Conservation (phyloP, 805 yeast species). For the Saccharomycopsis javanensis region DNA sequence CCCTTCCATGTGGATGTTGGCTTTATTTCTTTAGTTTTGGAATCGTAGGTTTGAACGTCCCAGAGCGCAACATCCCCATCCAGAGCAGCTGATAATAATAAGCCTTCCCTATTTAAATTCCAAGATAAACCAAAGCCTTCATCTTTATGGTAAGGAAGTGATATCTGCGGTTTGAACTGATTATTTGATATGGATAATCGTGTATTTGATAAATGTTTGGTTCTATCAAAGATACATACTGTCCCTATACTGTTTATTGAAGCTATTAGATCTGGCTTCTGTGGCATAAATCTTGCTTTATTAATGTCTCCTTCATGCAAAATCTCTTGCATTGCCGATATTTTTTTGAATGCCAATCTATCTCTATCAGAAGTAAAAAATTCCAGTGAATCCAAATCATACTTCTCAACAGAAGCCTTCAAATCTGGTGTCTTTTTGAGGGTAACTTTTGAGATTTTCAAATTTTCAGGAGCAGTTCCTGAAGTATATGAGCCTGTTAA, state of each 20-base stretch:
- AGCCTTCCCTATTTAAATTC: constrained; percentile 57
- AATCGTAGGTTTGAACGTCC: constrained; percentile 45
- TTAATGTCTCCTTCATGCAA: constrained; percentile 66
- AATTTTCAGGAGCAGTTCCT: constrained; percentile 20
- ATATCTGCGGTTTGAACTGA: constrained; percentile 40
- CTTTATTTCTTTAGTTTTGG: constrained; percentile 9
- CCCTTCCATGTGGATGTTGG: constrained; percentile 21
- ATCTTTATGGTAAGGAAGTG: constrained; percentile 32
- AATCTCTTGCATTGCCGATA: constrained; percentile 39
- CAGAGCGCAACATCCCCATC: constrained; percentile 57
- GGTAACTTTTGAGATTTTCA: constrained; percentile 11
- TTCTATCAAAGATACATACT: constrained; percentile 64
- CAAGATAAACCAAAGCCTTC: constrained; percentile 71
- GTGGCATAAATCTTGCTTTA: constrained; percentile 66
- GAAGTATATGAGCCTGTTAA: constrained; percentile 20
- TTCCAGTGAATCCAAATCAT: constrained; percentile 10
- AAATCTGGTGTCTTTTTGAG: background rate
- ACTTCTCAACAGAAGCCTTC: constrained; percentile 21
- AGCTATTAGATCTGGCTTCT: constrained; percentile 75
- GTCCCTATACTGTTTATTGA: constrained; percentile 60
- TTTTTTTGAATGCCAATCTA: constrained; percentile 19
- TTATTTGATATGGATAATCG: constrained; percentile 26
- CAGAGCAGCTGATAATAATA: constrained; percentile 48
- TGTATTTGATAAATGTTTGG: constrained; percentile 44
- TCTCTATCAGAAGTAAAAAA: constrained; percentile 16